Evolutionary conservation across 257 asterid genomes (phyloP).

Genomic region (Ballota nigra): DNA sequence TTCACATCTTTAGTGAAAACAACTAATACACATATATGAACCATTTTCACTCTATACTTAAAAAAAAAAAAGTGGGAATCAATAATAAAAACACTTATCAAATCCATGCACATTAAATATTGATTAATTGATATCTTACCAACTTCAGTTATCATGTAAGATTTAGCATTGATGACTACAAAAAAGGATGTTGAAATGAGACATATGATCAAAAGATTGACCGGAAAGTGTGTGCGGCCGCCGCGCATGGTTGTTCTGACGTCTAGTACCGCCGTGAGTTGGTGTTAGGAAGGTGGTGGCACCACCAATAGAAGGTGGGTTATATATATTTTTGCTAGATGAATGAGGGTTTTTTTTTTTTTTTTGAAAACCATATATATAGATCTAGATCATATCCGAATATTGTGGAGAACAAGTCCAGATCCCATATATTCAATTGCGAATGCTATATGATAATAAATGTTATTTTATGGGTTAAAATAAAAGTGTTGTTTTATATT

Average conservation of each 20-base stretch:
- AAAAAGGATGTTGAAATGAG: constrained; percentile 27
- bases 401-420: neutral
- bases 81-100: neutral
- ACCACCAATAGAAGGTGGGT: neutral
- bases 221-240: constrained; percentile 13
- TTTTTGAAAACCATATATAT: no score
- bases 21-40: no score
- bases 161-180: constrained; percentile 17
- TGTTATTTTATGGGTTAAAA: no score
- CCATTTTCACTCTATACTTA: no score
- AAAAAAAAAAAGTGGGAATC: no score
- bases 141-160: constrained; percentile 10
- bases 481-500: no score
- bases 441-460: no score
- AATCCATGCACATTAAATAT: neutral
- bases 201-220: constrained; percentile 1
- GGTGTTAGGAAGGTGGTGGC: neutral
- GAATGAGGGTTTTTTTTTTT: no score
- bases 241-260: constrained; percentile 17
- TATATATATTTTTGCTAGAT: neutral
- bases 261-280: neutral
- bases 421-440: neutral
- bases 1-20: no score
- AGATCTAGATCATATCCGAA: neutral
- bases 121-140: constrained; percentile 27